Evolutionary conservation across 768 basidiomycete species (phyloP).

Genomic region (Boletus speciosus): DNA sequence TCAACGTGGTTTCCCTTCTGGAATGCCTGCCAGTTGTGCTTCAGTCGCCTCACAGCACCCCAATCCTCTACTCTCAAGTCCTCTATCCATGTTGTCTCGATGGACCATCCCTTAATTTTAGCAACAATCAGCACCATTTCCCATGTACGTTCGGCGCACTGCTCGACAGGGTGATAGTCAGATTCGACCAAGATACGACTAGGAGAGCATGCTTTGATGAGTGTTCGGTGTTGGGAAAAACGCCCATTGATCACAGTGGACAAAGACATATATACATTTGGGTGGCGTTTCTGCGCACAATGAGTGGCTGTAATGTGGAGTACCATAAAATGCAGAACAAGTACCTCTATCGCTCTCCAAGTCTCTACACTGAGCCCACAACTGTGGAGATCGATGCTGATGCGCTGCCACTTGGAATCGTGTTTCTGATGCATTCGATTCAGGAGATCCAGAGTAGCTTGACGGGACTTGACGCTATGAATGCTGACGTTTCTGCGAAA

Average conservation of each 20-base stretch:
- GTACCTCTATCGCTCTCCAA: constrained; percentile 73
- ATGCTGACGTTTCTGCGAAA: constrained; percentile 75
- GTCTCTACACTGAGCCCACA: constrained; percentile 80
- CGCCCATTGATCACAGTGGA: constrained; percentile 83
- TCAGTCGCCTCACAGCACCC: constrained; percentile 65
- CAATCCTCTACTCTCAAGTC: constrained; percentile 37
- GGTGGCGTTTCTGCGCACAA: constrained; percentile 53
- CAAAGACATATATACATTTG: constrained; percentile 82
- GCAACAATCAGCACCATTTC: constrained; percentile 73
- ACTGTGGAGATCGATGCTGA: constrained; percentile 88
- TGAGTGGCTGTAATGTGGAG: constrained; percentile 7
- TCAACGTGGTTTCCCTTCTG: constrained; percentile 42
- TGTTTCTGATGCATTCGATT: constrained; percentile 55
- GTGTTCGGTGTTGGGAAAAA: constrained; percentile 54
- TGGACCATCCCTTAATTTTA: constrained; percentile 68
- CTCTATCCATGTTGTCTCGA: constrained; percentile 59
- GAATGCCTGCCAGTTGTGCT: constrained; percentile 71
- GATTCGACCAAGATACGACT: constrained; percentile 81
- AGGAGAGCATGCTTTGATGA: constrained; percentile 63
- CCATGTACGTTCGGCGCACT: constrained; percentile 63
- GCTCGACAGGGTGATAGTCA: constrained; percentile 69
- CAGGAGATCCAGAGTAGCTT: constrained; percentile 66
- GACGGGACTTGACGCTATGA: constrained; percentile 80
- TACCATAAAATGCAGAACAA: constrained; percentile 3
- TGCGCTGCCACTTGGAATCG: constrained; percentile 52